Evolutionary conservation across 805 yeast genomes (phyloP), one percentile per base, ranked within the genome.

Genomic region (Wickerhamiella lipophila): DNA sequence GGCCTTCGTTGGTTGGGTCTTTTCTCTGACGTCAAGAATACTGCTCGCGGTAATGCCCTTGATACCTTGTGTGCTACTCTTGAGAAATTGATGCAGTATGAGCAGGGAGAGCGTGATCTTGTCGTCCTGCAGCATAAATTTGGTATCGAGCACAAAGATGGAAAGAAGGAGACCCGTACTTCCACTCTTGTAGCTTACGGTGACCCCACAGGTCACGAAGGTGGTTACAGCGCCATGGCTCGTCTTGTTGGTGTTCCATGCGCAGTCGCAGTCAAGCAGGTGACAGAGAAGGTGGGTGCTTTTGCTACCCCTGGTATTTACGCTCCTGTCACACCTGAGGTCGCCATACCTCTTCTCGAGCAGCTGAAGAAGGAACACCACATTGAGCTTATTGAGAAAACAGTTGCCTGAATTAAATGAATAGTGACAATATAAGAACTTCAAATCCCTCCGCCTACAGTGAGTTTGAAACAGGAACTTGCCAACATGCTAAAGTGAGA

Each of bases 211-310:
- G 61, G 61, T 51, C 71, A 76, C 53, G 72, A 74, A 49, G 86
- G 88, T 53, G 89, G 92, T 49, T 92, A 89, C 79, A 82, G 95
- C 36, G 88, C 97, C 30, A 92, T 92, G 98, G 98, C 98, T 57
- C 88, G 89, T 66, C 77, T 85, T 56, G 98, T 92, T 49, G 98
- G 98, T 73, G 89, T 87, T 55, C 98, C 98, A 57, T 89, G 95
- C 71, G 96, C 96, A 49, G 94, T 92, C 65, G 98, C 97, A 26
- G 74, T 83, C 52, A 78, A 78, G 70, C 81, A 83, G 68, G 83
- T 92, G 54, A 75, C 92, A 60, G 78, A 83, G 58, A 45, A 45
- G 36, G 48, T 45, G 6, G 96, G 96, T 56, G 77, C 80, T 50
- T 74, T 78, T 60, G 74, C 75, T 59, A 76, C 72, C 53, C 84